Evolutionary conservation across 345 rosid species (phyloP), one percentile per base, ranked within the genome.

Genomic region (Murraya koenigii): DNA sequence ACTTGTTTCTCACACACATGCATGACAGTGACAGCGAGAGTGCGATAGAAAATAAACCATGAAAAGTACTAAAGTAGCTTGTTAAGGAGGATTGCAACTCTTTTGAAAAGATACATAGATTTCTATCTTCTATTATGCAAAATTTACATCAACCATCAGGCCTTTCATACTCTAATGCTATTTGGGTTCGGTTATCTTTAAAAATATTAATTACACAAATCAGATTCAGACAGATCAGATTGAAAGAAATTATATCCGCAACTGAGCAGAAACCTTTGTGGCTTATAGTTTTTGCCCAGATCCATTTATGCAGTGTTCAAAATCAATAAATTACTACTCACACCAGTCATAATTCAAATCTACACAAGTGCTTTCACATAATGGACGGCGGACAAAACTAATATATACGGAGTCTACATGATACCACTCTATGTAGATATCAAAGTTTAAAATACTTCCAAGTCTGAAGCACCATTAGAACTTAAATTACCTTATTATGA

Each of bases 401-500:
- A 70, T 54, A 36, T 44, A 70, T 32, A 25, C 0, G 41, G 6
- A 73, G 67, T 35, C 20, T 58, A 58, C 26, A 65, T 41, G 32
- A 72, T 68, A 63, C 23, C 32, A 77, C 26, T 47, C 67, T 71
- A 64, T 66, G 61, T 58, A n/a, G 47, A 20, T 49, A 60, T 13
- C 32, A 66, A 55, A 71, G 66, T 22, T 13, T 13, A 19, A 77
- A 55, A 60, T 54, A 66, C 55, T n/a, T 49, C 23, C 73, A 52
- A 52, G 56, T 19, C 20, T 2, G 1, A 75, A 44, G 71, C 30
- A 78, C 47, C 69, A 75, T 44, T 35, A 60, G 30, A 79, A 76
- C 32, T 54, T 33, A 66, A 47, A 81, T 39, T 78, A 84, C 94
- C 97, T 92, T 92, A 77, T 93, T 91, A 80, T 93, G 97, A 75